Base-by-base conservation (phyloP, 257 asterid species). In the Nicotiana paniculata region DNA sequence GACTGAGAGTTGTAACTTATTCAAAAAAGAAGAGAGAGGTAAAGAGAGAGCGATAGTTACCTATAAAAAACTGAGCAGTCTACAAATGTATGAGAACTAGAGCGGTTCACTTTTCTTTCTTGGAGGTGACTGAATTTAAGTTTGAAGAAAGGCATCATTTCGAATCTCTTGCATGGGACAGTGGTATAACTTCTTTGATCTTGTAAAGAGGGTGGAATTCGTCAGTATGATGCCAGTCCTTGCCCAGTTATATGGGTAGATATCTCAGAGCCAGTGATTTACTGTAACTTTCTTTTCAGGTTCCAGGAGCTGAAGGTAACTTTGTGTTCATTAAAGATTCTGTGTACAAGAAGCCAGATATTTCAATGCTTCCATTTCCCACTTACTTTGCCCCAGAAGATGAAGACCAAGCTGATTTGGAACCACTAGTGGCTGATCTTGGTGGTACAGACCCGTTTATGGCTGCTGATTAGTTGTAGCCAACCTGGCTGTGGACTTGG, bases 281-380 rank as follows among this genome's bases (percentile, higher is more conserved):
- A 75, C 63, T 26, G 80, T 30, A 17, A 46, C 37, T 21, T 24
- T 1, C 84, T 51, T 62, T 84, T 84, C 91, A 93, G 99, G 92
- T 96, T 81, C 99, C 98, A 3, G 98, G 99, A 4, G 98, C 97
- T 8, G 88, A 90, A 3, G 98, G 97, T 78, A 96, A 96, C 88
- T 96, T 94, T 81, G 98, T 94, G 35, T 96, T 93, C 85, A 84
- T 94, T 81, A 94, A 85, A 86, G 98, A 96, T 85, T 91, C 93
- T 0, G 87, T 92, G 58, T 91, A 87, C 92, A 94, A 83, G 90
- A 96, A 92, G 82, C 98, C 98, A 7, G 94, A 91, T 82, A 55
- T 80, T 5, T 81, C 94, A 11, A 28, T 82, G 84, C 99, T 94
- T 81, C 98, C 98, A 1, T 96, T 94, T 84, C 99, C 98, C 46